Evolutionary conservation across 1,284 basidiomycete species (phyloP).

Genomic region (Cystobasidium sp.): DNA sequence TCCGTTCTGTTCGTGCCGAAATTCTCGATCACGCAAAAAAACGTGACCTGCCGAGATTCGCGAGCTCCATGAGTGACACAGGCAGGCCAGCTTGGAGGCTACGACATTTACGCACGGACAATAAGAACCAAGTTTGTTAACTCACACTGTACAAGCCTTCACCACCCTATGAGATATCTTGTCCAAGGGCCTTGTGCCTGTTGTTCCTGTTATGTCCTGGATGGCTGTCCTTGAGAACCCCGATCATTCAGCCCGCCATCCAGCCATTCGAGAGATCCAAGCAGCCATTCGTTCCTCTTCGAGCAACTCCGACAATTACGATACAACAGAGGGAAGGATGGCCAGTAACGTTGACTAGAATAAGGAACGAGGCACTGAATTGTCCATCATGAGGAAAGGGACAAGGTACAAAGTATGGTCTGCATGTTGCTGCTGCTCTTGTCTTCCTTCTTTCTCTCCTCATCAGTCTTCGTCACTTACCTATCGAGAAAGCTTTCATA

Average conservation of each 20-base stretch:
- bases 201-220: not conserved
- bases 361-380: not conserved
- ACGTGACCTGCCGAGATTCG: conserved; percentile 16
- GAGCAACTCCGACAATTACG: not conserved
- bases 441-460: conserved; percentile 1
- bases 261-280: not conserved
- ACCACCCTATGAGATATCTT: no score
- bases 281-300: not conserved
- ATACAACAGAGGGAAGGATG: no score
- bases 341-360: no score
- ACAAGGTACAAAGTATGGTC: not conserved
- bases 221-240: not conserved
- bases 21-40: conserved; percentile 7
- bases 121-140: no score
- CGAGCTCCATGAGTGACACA: not conserved
- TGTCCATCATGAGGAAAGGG: not conserved
- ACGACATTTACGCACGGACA: no score
- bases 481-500: no score
- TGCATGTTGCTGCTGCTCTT: not conserved
- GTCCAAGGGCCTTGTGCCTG: not conserved
- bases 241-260: conserved; percentile 1
- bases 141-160: no score
- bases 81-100: not conserved
- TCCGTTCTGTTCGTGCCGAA: not conserved
- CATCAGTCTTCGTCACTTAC: conserved; percentile 18